Base-by-base conservation (phyloP, 2,329 filamentous ascomycete genomes). In the Talaromyces sp. region DNA sequence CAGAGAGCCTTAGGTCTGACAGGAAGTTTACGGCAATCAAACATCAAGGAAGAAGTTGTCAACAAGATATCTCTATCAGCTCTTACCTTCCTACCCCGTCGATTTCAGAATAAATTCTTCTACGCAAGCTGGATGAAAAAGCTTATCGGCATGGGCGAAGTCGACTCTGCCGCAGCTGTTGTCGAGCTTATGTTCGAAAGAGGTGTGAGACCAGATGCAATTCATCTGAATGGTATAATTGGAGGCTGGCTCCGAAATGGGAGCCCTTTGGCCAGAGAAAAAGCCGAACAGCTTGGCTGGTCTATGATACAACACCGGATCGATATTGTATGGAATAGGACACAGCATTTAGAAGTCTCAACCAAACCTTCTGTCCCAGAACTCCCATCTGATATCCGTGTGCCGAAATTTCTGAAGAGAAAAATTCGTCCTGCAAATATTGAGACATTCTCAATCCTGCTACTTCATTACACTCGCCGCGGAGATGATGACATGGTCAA, bases 61-160 rank as follows among this genome's bases (percentile, higher is more conserved):
- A 83, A 82, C 71, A 78, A 79, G 63, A 72, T 84, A 11, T 83
- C 82, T 0, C 72, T 85, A 5, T 76, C 80, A 10, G 81, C 81
- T 2, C 73, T 89, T 31, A 81, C 82, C 4, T 73, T 81, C 33
- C 73, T 89, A 22, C 87, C 87, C 4, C 74, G 77, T 13, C 75
- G 75, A 39, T 83, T 85, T 63, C 79, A 82, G 54, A 95, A 96
- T 75, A 88, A 89, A 68, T 94, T 92, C 77, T 91, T 97, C 77
- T 90, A 93, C 69, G 90, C 89, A 39, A 93, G 92, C 71, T 97
- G 93, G 93, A 84, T 96, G 72, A 94, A 94, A 77, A 87, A 90
- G 59, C 85, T 96, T 9, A 90, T 96, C 64, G 89, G 89, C 17
- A 86, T 88, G 65, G 88, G 87, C 2, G 86, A 92, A 68, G 78